Conservation (phyloP, 768 basidiomycete genomes). For the Hysterangium stoloniferum region DNA sequence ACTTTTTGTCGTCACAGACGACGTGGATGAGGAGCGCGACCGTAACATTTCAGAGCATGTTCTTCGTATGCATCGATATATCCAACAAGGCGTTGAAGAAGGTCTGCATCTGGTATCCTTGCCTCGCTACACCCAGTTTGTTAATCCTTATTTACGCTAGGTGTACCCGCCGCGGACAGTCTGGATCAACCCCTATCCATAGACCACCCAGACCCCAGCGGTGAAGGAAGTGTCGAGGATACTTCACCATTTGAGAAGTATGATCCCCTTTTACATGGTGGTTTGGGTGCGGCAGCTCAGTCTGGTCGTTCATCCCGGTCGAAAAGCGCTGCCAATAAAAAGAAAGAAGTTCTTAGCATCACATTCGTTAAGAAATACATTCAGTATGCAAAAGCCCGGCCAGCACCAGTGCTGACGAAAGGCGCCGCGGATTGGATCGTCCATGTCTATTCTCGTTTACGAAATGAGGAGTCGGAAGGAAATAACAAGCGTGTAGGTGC, state of each 20-base stretch:
- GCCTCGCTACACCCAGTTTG: neutral
- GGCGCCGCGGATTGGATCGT: constrained; percentile 94
- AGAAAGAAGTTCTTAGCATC: constrained; percentile 83
- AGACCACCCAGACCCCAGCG: constrained; percentile 63
- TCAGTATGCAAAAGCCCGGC: constrained; percentile 90
- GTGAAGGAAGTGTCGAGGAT: constrained; percentile 39
- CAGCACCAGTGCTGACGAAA: constrained; percentile 79
- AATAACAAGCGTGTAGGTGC: constrained; percentile 73
- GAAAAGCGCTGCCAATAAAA: constrained; percentile 41
- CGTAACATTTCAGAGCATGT: constrained; percentile 96
- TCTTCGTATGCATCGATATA: constrained; percentile 92
- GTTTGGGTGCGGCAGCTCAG: constrained; percentile 49
- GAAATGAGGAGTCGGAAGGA: constrained; percentile 87
- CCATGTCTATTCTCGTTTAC: constrained; percentile 80
- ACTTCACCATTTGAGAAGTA: constrained; percentile 91
- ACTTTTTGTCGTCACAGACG: constrained; percentile 96
- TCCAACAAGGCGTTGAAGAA: constrained; percentile 94
- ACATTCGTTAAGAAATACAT: constrained; percentile 97
- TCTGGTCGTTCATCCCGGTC: constrained; percentile 42
- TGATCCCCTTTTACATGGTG: constrained; percentile 90
- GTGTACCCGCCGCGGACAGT: constrained; percentile 73
- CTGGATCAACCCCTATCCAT: constrained; percentile 83
- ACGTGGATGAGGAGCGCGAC: constrained; percentile 92
- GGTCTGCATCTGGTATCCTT: constrained; percentile 37
- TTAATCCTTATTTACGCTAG: neutral